Evolutionary conservation across 495 filamentous ascomycete genomes (phyloP).

Genomic region (Chaetomidium leptoderma): DNA sequence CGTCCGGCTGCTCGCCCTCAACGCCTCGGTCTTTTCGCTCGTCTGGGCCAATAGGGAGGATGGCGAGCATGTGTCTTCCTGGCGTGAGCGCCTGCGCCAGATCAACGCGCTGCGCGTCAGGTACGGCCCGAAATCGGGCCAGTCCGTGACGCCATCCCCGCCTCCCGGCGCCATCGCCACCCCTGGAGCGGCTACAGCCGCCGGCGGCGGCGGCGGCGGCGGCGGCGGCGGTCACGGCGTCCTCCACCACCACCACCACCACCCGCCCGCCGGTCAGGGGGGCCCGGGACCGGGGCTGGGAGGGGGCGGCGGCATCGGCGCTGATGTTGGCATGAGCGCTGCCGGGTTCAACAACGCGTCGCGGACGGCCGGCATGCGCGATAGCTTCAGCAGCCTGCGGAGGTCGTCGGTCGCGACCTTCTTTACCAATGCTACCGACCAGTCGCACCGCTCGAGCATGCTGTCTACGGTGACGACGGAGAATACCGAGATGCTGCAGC

Average conservation of each 20-base stretch:
- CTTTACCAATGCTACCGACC: slow-evolving; percentile 43
- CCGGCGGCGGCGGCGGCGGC: neutral
- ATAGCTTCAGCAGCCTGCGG: slow-evolving; percentile 49
- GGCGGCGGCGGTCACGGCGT: neutral
- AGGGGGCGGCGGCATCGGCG: slow-evolving; percentile 13
- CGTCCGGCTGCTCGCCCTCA: slow-evolving; percentile 84
- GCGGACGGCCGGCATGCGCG: slow-evolving; percentile 42
- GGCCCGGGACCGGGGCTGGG: neutral
- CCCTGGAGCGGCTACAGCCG: neutral
- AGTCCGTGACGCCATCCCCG: slow-evolving; percentile 33
- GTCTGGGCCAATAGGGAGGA: slow-evolving; percentile 78
- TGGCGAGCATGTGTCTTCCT: slow-evolving; percentile 82
- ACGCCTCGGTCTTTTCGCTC: slow-evolving; percentile 85
- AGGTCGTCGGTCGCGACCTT: slow-evolving; percentile 54
- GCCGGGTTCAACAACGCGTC: slow-evolving; percentile 27
- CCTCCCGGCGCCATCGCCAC: slow-evolving; percentile 35
- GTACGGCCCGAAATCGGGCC: slow-evolving; percentile 39
- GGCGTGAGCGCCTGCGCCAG: slow-evolving; percentile 79
- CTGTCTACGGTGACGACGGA: slow-evolving; percentile 47
- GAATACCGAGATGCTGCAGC: slow-evolving; percentile 43
- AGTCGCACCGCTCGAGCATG: slow-evolving; percentile 49
- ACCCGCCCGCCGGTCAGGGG: neutral
- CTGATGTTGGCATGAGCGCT: neutral
- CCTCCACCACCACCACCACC: slow-evolving; percentile 4
- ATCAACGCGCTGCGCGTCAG: slow-evolving; percentile 77